Percentiles rank a stretch among this genome's conserved stretches.
Evolutionary conservation across 306 rosid genomes (phyloP).

Genomic region (Canavalia gladiata): DNA sequence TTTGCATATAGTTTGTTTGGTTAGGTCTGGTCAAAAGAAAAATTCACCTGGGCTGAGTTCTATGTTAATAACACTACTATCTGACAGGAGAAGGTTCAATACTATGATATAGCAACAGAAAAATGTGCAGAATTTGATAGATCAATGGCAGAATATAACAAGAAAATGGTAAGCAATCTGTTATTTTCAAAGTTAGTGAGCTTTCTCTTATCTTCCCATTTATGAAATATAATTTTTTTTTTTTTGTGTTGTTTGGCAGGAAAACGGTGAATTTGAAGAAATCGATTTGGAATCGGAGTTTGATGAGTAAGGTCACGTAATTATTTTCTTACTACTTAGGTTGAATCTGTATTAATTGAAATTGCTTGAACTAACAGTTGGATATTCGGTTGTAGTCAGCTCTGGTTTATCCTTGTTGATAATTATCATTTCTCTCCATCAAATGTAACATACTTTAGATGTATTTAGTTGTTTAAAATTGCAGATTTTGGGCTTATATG

Average conservation of each 20-base stretch:
- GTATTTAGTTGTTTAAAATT: slow-evolving; percentile 45
- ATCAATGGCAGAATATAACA: slow-evolving; percentile 74
- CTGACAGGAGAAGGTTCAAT: slow-evolving; percentile 88
- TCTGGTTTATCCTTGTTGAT: slow-evolving; percentile 44
- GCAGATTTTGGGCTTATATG: slow-evolving; percentile 42
- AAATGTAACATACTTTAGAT: slow-evolving; percentile 44
- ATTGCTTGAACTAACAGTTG: slow-evolving; percentile 46
- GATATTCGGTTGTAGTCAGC: slow-evolving; percentile 46
- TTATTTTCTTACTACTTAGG: slow-evolving; percentile 23
- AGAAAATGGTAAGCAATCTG: slow-evolving; percentile 67
- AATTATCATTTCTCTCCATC: slow-evolving; percentile 43
- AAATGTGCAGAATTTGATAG: slow-evolving; percentile 91
- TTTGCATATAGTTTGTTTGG: slow-evolving; percentile 27
- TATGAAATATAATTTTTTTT: slow-evolving; percentile 10
- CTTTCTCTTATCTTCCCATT: slow-evolving; percentile 23
- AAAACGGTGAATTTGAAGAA: slow-evolving; percentile 71
- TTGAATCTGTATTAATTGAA: slow-evolving; percentile 40
- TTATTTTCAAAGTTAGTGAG: slow-evolving; percentile 34
- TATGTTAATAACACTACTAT: slow-evolving; percentile 36
- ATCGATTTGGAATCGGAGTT: slow-evolving; percentile 69
- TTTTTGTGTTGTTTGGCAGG: slow-evolving; percentile 61
- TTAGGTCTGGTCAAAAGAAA: slow-evolving; percentile 14
- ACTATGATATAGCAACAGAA: slow-evolving; percentile 89
- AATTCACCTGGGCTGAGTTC: background rate
- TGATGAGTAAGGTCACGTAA: slow-evolving; percentile 51